Percentiles rank a stretch among this genome's conserved stretches.
phyloP scores from a whole-genome alignment of 169 alveolate species.

The Ichthyophthirius multifiliis region DNA sequence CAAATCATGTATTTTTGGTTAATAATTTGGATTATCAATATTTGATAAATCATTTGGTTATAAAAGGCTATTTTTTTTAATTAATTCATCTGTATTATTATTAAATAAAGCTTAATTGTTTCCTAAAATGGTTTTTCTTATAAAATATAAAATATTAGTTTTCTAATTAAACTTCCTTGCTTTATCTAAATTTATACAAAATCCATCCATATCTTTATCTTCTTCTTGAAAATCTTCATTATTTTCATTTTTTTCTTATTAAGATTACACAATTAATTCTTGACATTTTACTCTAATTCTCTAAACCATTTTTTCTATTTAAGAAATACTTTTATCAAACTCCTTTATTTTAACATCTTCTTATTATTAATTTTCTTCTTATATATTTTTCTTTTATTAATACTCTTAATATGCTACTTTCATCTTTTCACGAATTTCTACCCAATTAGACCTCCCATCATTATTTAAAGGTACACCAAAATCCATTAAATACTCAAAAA shows the following conservation, averaged over 20 bases:
- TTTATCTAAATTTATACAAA: constrained; percentile 49
- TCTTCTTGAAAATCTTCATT: constrained; percentile 23
- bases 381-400: neutral
- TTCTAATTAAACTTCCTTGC: constrained; percentile 62
- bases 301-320: constrained; percentile 53
- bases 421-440: constrained; percentile 49
- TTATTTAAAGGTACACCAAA: constrained; percentile 80
- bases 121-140: constrained; percentile 71
- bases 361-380: neutral
- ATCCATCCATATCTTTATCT: constrained; percentile 35
- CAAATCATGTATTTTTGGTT: constrained; percentile 18
- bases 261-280: constrained; percentile 41
- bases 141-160: constrained; percentile 68
- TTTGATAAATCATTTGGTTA: constrained; percentile 21
- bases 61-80: constrained; percentile 23
- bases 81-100: constrained; percentile 40
- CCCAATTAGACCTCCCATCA: constrained; percentile 82
- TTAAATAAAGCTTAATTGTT: constrained; percentile 59
- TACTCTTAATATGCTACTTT: constrained; percentile 2
- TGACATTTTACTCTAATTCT: constrained; percentile 51
- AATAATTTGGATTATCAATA: constrained; percentile 17
- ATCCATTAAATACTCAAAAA: constrained; percentile 64
- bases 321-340: constrained; percentile 49
- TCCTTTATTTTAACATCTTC: constrained; percentile 10
- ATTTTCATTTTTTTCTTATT: constrained; percentile 39